These are phyloP conservation scores for Arachis monticola DNA, from an alignment of 331 rosid species.

Conservation along the genomic window DNA sequence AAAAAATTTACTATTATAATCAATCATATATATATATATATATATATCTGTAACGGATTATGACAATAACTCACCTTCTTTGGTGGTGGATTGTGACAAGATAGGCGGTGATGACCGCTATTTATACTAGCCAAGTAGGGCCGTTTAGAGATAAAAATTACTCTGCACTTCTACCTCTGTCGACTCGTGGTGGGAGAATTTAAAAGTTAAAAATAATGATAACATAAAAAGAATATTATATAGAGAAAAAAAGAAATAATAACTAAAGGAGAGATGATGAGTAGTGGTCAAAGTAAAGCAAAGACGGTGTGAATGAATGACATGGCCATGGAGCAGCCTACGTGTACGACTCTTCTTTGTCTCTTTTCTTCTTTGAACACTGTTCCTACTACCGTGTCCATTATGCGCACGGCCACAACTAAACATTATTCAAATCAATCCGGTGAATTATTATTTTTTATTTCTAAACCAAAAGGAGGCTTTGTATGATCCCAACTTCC, in stretches of 20 bases:
- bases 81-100: too few relatives aligned
- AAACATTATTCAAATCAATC: neutral
- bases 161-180: neutral
- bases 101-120: too few relatives aligned
- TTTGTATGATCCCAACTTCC: neutral
- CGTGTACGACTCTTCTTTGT: conserved; percentile 46
- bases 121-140: neutral
- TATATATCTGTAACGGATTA: too few relatives aligned
- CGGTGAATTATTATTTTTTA: neutral
- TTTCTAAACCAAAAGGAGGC: neutral
- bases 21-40: too few relatives aligned
- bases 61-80: too few relatives aligned
- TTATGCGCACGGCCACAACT: neutral
- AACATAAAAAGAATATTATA: too few relatives aligned
- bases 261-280: neutral
- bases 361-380: conserved; percentile 3
- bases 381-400: conserved; percentile 1
- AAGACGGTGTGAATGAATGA: conserved; percentile 44
- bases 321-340: conserved; percentile 24
- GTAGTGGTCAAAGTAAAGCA: conserved; percentile 19
- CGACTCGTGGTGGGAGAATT: neutral
- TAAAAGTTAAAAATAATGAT: too few relatives aligned
- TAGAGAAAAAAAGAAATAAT: neutral
- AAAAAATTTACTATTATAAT: too few relatives aligned
- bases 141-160: neutral